Percentiles rank a stretch among this genome's conserved stretches.
Evolutionary conservation across 2,329 filamentous ascomycete genomes (phyloP).

Genomic region (Pseudogymnoascus sp.): DNA sequence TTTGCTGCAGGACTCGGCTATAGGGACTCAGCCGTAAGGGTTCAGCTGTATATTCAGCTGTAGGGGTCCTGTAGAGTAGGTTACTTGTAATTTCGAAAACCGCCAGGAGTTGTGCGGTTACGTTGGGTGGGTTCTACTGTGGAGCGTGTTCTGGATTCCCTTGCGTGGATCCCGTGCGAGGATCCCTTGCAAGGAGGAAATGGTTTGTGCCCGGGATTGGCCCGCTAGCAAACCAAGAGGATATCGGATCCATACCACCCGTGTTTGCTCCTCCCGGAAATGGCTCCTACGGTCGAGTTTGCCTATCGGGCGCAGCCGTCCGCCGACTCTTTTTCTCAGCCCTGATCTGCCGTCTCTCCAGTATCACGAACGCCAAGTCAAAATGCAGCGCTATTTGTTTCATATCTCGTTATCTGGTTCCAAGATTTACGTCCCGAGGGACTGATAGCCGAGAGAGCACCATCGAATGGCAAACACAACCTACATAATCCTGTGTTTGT

Average conservation of each 20-base stretch:
- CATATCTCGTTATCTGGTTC: not conserved
- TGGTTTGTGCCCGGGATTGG: not conserved
- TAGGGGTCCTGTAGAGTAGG: not conserved
- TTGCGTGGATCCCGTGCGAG: not conserved
- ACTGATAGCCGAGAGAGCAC: not conserved
- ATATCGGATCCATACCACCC: not conserved
- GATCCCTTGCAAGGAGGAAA: not conserved
- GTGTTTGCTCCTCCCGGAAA: not conserved
- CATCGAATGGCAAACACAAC: not conserved
- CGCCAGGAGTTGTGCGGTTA: not conserved
- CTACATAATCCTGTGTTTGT: not conserved
- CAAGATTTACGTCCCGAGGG: not conserved
- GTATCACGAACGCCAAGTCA: not conserved
- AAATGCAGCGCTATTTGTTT: not conserved
- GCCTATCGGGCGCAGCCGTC: not conserved
- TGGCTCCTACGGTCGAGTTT: not conserved
- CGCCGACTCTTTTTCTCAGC: not conserved
- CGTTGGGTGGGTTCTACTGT: not conserved
- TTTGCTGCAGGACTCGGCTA: not conserved
- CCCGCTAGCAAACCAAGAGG: not conserved
- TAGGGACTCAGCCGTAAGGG: not conserved
- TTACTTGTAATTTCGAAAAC: not conserved
- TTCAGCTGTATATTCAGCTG: not conserved
- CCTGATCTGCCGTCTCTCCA: not conserved
- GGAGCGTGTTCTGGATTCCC: not conserved